phyloP scores from a whole-genome alignment of 75 land plant genomes.

The Pinus taeda region DNA sequence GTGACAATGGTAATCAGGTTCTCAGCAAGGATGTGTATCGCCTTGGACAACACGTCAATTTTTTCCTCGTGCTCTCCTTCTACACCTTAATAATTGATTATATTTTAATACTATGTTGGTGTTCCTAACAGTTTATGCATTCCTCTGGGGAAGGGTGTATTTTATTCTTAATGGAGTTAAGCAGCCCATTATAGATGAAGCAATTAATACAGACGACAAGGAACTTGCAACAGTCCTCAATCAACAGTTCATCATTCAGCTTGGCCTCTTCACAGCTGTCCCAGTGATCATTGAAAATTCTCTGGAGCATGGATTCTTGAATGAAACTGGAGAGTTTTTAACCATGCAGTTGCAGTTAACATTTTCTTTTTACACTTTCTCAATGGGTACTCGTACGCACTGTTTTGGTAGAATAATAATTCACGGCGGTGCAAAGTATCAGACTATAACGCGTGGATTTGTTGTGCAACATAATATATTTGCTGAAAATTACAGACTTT shows the following conservation, averaged over 20 bases:
- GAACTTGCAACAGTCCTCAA: conserved; percentile 77
- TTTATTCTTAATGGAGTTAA: conserved; percentile 84
- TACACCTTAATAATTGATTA: conserved; percentile 83
- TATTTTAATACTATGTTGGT: conserved; percentile 85
- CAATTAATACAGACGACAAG: conserved; percentile 34
- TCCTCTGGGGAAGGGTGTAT: conserved; percentile 87
- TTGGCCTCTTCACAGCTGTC: conserved; percentile 87
- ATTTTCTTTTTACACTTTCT: conserved; percentile 90
- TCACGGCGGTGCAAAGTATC: conserved; percentile 96
- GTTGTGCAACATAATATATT: conserved; percentile 91
- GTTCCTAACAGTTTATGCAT: conserved; percentile 90
- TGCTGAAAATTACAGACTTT: conserved; percentile 88
- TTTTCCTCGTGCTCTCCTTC: conserved; percentile 93
- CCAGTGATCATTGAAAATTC: conserved; percentile 94
- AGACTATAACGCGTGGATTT: conserved; percentile 96
- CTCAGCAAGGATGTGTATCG: conserved; percentile 92
- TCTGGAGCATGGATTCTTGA: conserved; percentile 77
- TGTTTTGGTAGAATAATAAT: conserved; percentile 89
- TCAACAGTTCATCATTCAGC: conserved; percentile 91
- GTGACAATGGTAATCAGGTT: conserved; percentile 95
- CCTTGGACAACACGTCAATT: conserved; percentile 88
- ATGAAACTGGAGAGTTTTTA: conserved; percentile 77
- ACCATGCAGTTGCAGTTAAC: conserved; percentile 94
- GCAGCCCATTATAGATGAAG: conserved; percentile 18
- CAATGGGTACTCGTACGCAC: conserved; percentile 88